phyloP scores from a whole-genome alignment of 2,329 filamentous ascomycete genomes.

The Fusarium kyushuense region DNA sequence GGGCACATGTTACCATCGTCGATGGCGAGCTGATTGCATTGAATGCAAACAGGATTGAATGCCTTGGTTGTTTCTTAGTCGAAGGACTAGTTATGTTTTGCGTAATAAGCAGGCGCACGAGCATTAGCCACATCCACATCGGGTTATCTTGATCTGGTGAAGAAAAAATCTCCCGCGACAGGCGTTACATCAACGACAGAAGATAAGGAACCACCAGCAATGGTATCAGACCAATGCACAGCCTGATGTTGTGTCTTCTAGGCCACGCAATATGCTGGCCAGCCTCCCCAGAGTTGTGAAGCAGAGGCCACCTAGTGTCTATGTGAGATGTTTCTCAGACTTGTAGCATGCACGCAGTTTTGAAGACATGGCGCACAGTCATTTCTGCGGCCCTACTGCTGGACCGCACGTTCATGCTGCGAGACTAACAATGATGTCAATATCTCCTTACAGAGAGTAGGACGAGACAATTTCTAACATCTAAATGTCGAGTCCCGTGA shows the following conservation, averaged over 20 bases:
- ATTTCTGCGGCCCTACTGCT: conserved; percentile 26
- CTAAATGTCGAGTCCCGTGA: conserved; percentile 25
- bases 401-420: conserved; percentile 26
- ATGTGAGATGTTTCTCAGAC: conserved; percentile 34
- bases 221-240: conserved; percentile 34
- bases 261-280: conserved; percentile 43
- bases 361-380: conserved; percentile 41
- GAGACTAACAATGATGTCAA: conserved; percentile 41
- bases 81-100: conserved; percentile 33
- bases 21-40: conserved; percentile 29
- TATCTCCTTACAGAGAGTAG: conserved; percentile 34
- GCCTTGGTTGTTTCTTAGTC: conserved; percentile 27
- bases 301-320: conserved; percentile 41
- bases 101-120: conserved; percentile 26
- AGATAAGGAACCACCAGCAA: conserved; percentile 37
- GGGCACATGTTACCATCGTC: conserved; percentile 6
- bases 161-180: conserved; percentile 24
- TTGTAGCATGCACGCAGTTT: conserved; percentile 34
- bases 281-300: conserved; percentile 37
- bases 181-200: conserved; percentile 21
- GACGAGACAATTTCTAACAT: conserved; percentile 37
- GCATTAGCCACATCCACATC: conserved; percentile 32
- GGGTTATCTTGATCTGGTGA: conserved; percentile 31
- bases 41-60: conserved; percentile 6
- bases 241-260: conserved; percentile 34